phyloP scores from a whole-genome alignment of 1,284 basidiomycete species.

The Puccinia brachypodii region DNA sequence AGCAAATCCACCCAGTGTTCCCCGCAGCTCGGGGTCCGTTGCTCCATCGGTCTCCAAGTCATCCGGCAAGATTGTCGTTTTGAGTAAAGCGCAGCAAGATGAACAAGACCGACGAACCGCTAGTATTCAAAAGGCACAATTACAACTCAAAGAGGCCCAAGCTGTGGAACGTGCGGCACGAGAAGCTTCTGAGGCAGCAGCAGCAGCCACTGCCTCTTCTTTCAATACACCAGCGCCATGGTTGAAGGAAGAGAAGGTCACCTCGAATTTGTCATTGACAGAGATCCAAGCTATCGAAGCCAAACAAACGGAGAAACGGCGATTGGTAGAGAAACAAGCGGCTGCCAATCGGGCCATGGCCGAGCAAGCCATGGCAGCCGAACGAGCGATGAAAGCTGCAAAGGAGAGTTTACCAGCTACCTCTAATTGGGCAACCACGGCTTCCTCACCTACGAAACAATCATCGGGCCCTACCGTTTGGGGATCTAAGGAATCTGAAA shows the following conservation, averaged over 20 bases:
- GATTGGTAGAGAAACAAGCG: slow-evolving; percentile 67
- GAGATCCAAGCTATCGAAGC: slow-evolving; percentile 95
- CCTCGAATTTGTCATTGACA: slow-evolving; percentile 61
- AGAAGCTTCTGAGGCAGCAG: slow-evolving; percentile 42
- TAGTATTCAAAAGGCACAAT: slow-evolving; percentile 44
- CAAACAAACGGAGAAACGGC: slow-evolving; percentile 70
- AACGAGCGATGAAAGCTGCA: slow-evolving; percentile 47
- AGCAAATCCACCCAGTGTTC: neutral
- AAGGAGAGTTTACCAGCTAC: slow-evolving; percentile 54
- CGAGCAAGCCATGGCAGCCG: slow-evolving; percentile 60
- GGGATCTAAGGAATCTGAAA: slow-evolving; percentile 35
- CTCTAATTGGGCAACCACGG: slow-evolving; percentile 26
- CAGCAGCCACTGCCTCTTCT: slow-evolving; percentile 32
- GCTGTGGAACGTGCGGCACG: slow-evolving; percentile 42
- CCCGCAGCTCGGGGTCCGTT: neutral
- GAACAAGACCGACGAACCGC: slow-evolving; percentile 41
- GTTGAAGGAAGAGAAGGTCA: slow-evolving; percentile 35
- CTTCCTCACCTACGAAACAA: slow-evolving; percentile 45
- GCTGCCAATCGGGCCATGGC: slow-evolving; percentile 15
- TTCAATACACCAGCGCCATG: slow-evolving; percentile 39
- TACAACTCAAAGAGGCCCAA: slow-evolving; percentile 46
- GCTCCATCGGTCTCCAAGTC: neutral
- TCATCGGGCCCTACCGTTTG: neutral
- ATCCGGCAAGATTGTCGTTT: slow-evolving; percentile 22
- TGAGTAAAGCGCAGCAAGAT: slow-evolving; percentile 40